Conservation (phyloP, 2,329 filamentous ascomycete species). For the Penicillium hordei region DNA sequence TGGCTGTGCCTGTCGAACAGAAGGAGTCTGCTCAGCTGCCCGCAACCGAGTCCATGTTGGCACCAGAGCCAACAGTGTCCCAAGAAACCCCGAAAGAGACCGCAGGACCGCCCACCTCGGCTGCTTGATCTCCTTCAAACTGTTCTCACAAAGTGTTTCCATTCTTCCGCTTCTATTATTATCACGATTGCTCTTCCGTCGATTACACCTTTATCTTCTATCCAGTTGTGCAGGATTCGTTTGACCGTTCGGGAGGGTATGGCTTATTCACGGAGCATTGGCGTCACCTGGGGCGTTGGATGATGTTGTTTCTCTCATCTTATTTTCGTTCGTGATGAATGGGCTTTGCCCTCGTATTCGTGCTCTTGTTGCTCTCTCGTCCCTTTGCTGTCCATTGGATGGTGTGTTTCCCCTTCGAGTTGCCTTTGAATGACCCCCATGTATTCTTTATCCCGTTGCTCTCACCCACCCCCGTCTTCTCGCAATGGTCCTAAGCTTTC, state of each 20-base stretch:
- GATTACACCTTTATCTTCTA: background rate
- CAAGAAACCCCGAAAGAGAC: constrained; percentile 2
- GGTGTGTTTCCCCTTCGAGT: background rate
- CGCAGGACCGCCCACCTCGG: background rate
- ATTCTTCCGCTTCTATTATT: background rate
- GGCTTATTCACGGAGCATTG: background rate
- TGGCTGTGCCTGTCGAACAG: constrained; percentile 10
- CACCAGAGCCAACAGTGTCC: background rate
- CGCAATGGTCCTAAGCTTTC: background rate
- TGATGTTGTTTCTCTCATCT: background rate
- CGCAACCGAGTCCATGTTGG: background rate
- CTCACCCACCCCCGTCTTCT: background rate
- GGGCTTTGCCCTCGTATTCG: background rate
- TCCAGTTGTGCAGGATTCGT: background rate
- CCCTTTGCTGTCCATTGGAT: background rate
- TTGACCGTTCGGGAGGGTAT: background rate
- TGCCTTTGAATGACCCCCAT: constrained; percentile 1
- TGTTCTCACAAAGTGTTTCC: background rate
- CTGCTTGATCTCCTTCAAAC: background rate
- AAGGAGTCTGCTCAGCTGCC: constrained; percentile 2
- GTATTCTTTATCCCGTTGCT: constrained; percentile 4
- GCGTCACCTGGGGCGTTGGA: background rate
- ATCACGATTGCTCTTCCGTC: background rate
- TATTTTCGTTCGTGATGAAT: background rate
- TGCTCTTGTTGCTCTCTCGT: background rate